Evolutionary conservation across 257 asterid species (phyloP).

Genomic region (Hygrophila difformis): DNA sequence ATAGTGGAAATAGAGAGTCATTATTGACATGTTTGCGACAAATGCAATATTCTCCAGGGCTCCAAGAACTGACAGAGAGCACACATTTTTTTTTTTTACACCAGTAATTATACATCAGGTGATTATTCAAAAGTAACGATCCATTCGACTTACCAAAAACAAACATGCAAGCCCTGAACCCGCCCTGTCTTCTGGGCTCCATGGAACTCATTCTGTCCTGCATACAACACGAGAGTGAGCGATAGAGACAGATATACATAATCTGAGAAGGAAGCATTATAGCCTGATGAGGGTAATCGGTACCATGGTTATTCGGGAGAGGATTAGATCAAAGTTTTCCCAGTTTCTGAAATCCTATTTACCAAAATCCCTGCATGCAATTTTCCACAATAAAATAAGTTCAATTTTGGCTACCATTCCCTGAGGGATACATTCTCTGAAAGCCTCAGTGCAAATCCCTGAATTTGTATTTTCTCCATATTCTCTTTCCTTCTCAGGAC

Average conservation of each 20-base stretch:
- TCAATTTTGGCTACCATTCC: too few relatives aligned
- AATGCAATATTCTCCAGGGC: slow-evolving; percentile 38
- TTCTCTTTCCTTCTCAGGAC: not conserved
- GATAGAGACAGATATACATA: not conserved
- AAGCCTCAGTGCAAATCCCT: slow-evolving; percentile 15
- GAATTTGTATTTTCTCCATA: slow-evolving; percentile 13
- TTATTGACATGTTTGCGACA: slow-evolving; percentile 38
- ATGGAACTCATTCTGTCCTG: slow-evolving; percentile 12
- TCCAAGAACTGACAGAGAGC: slow-evolving; percentile 21
- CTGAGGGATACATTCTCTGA: too few relatives aligned
- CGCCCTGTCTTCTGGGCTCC: slow-evolving; percentile 15
- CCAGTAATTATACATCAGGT: too few relatives aligned
- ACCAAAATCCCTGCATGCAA: too few relatives aligned
- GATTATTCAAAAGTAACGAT: not conserved
- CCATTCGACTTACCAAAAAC: slow-evolving; percentile 17
- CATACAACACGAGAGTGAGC: not conserved
- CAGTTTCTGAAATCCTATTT: too few relatives aligned
- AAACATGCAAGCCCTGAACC: slow-evolving; percentile 27
- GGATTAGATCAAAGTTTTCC: not conserved
- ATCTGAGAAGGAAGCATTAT: not conserved
- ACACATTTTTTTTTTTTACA: not conserved
- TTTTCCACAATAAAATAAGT: too few relatives aligned
- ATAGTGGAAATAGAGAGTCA: slow-evolving; percentile 36
- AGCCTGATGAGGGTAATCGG: not conserved
- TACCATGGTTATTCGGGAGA: not conserved